These are phyloP conservation scores for Kwoniella dendrophila DNA, from an alignment of 768 basidiomycete species.

Conservation along the genomic window DNA sequence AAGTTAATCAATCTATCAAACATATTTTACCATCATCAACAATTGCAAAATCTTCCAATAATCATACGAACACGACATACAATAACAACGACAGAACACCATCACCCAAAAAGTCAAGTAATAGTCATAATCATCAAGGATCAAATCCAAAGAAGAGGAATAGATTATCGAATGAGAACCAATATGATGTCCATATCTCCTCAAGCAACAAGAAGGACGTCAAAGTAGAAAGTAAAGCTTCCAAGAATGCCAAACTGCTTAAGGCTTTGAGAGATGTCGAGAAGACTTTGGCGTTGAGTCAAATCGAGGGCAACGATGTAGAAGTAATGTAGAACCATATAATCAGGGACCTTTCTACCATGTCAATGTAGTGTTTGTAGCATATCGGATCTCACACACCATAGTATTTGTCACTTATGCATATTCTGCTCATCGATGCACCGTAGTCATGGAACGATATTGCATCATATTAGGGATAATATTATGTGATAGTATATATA, in stretches of 20 bases:
- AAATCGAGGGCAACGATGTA: not conserved
- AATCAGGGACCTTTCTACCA: not conserved
- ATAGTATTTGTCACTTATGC: not conserved
- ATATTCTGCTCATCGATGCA: not conserved
- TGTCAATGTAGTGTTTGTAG: not conserved
- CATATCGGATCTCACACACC: no score
- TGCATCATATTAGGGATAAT: not conserved
- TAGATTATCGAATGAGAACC: not conserved
- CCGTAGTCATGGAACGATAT: not conserved
- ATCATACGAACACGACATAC: no score
- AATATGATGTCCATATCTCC: not conserved
- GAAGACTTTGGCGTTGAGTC: slow-evolving; percentile 27
- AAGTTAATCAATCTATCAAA: no score
- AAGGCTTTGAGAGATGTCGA: slow-evolving; percentile 32
- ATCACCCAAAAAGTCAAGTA: no score
- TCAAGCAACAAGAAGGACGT: not conserved
- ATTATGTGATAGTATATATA: not conserved
- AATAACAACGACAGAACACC: no score
- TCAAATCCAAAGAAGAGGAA: no score
- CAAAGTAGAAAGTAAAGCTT: slow-evolving; percentile 28
- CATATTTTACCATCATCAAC: no score
- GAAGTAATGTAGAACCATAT: not conserved
- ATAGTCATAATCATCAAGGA: no score
- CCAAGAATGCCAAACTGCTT: slow-evolving; percentile 39
- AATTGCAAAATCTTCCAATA: no score